Percentiles rank a stretch among this genome's conserved stretches.
phyloP scores from a whole-genome alignment of 1,139 yeast genomes.

The Kodamaea anthophila region DNA sequence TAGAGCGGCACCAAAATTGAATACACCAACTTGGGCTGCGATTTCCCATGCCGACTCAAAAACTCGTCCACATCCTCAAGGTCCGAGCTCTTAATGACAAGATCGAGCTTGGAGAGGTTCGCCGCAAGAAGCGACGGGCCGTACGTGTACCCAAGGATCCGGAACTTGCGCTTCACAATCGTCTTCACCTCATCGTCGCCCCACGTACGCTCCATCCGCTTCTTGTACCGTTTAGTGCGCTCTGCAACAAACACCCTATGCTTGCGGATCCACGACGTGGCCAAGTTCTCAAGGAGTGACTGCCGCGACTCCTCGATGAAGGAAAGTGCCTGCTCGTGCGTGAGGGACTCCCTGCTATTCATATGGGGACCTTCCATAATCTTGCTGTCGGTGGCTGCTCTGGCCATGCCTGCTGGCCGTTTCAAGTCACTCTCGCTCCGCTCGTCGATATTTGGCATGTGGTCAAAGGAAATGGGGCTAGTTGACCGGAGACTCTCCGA shows the following conservation, averaged over 20 bases:
- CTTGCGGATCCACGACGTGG: slow-evolving; percentile 64
- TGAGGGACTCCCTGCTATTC: too few relatives aligned
- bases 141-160: slow-evolving; percentile 28
- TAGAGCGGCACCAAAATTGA: slow-evolving; percentile 36
- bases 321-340: slow-evolving; percentile 20
- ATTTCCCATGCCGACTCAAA: slow-evolving; percentile 30
- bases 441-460: too few relatives aligned
- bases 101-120: slow-evolving; percentile 26
- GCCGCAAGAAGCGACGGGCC: slow-evolving; percentile 35
- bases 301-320: slow-evolving; percentile 31
- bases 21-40: slow-evolving; percentile 37
- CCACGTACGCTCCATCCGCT: slow-evolving; percentile 25
- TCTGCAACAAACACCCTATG: slow-evolving; percentile 21
- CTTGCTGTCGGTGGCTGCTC: slow-evolving; percentile 1
- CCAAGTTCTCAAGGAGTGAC: slow-evolving; percentile 40
- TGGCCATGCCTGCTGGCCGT: slow-evolving; percentile 6
- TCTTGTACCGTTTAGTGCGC: slow-evolving; percentile 23
- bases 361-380: too few relatives aligned
- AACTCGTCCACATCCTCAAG: slow-evolving; percentile 32
- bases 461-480: too few relatives aligned
- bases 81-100: slow-evolving; percentile 23
- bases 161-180: slow-evolving; percentile 26
- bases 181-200: slow-evolving; percentile 31
- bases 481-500: too few relatives aligned
- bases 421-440: slow-evolving; percentile 1